phyloP scores from a whole-genome alignment of 73 alveolate genomes.

The Paramecium sexaurelia region DNA sequence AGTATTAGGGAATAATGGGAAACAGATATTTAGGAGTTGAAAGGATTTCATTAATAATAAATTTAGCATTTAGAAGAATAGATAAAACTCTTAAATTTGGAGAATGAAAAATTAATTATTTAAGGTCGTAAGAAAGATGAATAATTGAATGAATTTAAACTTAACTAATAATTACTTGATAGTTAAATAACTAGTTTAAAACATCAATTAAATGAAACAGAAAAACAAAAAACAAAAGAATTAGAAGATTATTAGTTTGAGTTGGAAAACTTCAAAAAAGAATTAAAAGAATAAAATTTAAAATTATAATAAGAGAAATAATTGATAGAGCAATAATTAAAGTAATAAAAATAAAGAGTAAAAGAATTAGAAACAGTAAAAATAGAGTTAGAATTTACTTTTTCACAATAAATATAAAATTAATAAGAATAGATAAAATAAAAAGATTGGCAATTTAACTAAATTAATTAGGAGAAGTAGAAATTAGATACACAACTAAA shows the following conservation, averaged over 20 bases:
- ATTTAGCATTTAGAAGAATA: not conserved
- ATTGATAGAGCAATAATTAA: not conserved
- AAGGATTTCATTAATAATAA: not conserved
- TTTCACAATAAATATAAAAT: not conserved
- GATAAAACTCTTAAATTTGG: not conserved
- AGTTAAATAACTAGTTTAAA: not conserved
- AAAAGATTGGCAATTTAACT: not conserved
- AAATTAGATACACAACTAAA: not conserved
- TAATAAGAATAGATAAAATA: not conserved
- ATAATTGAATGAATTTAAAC: not conserved
- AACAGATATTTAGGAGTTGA: not conserved
- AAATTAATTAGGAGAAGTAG: not conserved
- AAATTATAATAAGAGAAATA: not conserved
- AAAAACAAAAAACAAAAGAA: not conserved
- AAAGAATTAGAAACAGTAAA: constrained; percentile 10
- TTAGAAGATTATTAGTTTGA: not conserved
- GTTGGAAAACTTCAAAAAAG: constrained; percentile 13
- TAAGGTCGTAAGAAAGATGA: not conserved
- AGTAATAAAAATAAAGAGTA: not conserved
- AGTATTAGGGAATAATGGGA: not conserved
- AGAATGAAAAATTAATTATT: not conserved
- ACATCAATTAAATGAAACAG: not conserved
- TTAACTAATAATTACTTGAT: not conserved
- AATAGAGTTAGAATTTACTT: not conserved
- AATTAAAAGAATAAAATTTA: not conserved